phyloP scores from a whole-genome alignment of 2,329 filamentous ascomycete species.

The Microsporum ferrugineum region DNA sequence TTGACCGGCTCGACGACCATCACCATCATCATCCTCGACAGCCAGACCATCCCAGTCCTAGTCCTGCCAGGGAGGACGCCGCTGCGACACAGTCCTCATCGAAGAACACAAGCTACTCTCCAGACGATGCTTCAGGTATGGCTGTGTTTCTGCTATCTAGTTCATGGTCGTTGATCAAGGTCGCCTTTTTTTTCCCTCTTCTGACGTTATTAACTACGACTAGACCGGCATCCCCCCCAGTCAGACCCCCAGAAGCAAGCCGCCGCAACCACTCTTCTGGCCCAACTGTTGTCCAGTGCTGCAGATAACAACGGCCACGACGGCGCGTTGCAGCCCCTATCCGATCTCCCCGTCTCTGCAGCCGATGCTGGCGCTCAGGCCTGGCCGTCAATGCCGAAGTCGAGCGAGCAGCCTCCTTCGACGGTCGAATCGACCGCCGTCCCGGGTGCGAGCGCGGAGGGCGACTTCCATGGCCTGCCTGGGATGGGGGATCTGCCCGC shows the following conservation, averaged over 20 bases:
- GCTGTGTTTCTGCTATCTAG: neutral
- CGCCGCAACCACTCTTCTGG: constrained; percentile 32
- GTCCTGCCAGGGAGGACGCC: neutral
- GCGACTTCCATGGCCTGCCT: neutral
- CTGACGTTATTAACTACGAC: neutral
- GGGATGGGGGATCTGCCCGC: neutral
- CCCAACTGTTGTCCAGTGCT: constrained; percentile 29
- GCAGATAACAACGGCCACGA: constrained; percentile 11
- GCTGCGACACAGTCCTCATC: neutral
- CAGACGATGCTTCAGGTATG: neutral
- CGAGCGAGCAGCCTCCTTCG: neutral
- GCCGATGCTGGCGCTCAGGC: neutral
- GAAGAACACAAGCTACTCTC: neutral
- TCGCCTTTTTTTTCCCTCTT: neutral
- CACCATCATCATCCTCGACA: neutral
- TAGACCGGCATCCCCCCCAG: neutral
- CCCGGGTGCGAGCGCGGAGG: neutral
- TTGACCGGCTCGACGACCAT: constrained; percentile 24
- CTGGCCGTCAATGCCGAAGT: neutral
- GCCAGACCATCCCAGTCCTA: neutral
- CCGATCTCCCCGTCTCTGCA: neutral
- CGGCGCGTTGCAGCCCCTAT: neutral
- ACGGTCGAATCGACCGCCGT: neutral
- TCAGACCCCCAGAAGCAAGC: constrained; percentile 28
- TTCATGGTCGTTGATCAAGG: neutral